Conservation (phyloP, 2,329 filamentous ascomycete genomes). For the Cordyceps fumosorosea region DNA sequence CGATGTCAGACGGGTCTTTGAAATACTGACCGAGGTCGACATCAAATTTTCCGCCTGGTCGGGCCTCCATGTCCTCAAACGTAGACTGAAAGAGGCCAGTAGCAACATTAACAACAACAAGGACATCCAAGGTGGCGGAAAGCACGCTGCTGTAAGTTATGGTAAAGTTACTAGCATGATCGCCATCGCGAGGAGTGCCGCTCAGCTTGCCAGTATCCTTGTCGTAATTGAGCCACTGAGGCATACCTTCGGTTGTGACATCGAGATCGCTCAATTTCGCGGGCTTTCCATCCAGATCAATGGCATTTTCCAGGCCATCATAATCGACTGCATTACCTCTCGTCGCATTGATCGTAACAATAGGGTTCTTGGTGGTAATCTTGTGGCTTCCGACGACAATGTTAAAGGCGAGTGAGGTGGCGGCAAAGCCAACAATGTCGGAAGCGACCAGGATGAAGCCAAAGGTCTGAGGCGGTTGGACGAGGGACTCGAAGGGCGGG, state of each 20-base stretch:
- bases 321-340: slow-evolving; percentile 46
- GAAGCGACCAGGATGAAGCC: slow-evolving; percentile 69
- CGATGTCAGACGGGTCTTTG: slow-evolving; percentile 30
- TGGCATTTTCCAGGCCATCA: slow-evolving; percentile 38
- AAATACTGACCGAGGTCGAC: slow-evolving; percentile 39
- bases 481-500: slow-evolving; percentile 55
- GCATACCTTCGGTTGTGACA: slow-evolving; percentile 45
- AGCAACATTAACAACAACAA: slow-evolving; percentile 35
- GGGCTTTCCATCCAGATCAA: slow-evolving; percentile 52
- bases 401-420: slow-evolving; percentile 58
- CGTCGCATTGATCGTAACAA: slow-evolving; percentile 52
- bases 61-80: slow-evolving; percentile 33
- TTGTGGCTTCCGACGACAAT: slow-evolving; percentile 66
- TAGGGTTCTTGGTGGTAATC: slow-evolving; percentile 54
- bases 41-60: slow-evolving; percentile 34
- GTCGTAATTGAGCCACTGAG: slow-evolving; percentile 66
- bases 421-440: slow-evolving; percentile 71
- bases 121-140: slow-evolving; percentile 51
- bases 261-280: slow-evolving; percentile 45
- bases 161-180: slow-evolving; percentile 55
- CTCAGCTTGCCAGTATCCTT: slow-evolving; percentile 51
- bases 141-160: slow-evolving; percentile 54
- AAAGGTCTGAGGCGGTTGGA: slow-evolving; percentile 65
- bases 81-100: slow-evolving; percentile 34
- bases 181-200: slow-evolving; percentile 56